Evolutionary conservation across 352 stramenopile species (phyloP), one percentile per base, ranked within the genome.

Genomic region (Globisporangium irregulare): DNA sequence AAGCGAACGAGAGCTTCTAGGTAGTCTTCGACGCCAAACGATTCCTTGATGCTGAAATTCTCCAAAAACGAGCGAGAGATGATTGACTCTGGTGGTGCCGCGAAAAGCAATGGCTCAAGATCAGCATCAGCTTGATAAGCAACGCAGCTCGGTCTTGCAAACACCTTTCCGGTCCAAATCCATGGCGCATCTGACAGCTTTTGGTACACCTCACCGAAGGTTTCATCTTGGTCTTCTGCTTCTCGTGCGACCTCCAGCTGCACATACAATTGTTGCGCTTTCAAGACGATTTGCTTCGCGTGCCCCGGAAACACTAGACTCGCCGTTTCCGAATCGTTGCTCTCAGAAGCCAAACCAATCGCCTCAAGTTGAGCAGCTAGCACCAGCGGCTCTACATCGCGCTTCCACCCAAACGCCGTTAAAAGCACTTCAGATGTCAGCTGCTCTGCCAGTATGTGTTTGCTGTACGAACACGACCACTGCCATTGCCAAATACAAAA

Each of bases 121-220:
- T 70, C 70, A 36, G 67, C 29, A 10, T 89, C 77, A 5, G 70
- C 70, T 34, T 84, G 62, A 14, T 81, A 64, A 25, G 86, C 86
- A 18, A 94, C 69, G 73, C 90, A 80, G 6, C 74, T 77, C 22
- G 84, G 68, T 2, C 74, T 76, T 12, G 69, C 74, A 77, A 92
- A 93, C 1, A 27, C 36, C 54, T 80, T 86, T 25, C 84, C 82
- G 7, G 84, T 93, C 84, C 86, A 94, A 29, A 94, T 78, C 86
- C 86, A 94, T 9, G 76, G 48, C 22, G 74, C 66, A 59, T 83
- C 74, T 34, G 63, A 62, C 10, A 94, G 57, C 20, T 75, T 76
- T n/a, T 78, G 56, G 67, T 80, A 74, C 48, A 82, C 61, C 20
- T 64, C 24, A 61, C 70, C 73, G 18, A 69, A 62, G 9, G 53